Evolutionary conservation across 805 yeast species (phyloP).

Genomic region (Hanseniaspora nectarophila): DNA sequence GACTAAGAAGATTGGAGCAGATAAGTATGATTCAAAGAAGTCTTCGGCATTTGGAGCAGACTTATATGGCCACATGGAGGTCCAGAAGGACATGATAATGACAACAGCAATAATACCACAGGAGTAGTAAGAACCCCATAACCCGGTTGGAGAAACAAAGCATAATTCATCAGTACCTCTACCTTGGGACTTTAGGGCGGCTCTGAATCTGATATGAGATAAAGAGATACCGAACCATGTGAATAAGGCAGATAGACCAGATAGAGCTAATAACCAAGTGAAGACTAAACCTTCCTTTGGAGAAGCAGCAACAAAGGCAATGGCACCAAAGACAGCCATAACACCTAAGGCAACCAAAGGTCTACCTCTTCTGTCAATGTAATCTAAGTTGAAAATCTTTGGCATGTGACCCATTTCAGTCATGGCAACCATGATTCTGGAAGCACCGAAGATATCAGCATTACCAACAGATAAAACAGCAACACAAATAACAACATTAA

Average conservation of each 20-base stretch:
- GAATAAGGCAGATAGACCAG: slow-evolving; percentile 44
- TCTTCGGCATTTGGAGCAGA: slow-evolving; percentile 34
- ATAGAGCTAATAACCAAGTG: slow-evolving; percentile 51
- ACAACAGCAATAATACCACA: slow-evolving; percentile 42
- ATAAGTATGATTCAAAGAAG: slow-evolving; percentile 40
- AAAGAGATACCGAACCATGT: slow-evolving; percentile 46
- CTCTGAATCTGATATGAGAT: slow-evolving; percentile 43
- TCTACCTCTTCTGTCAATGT: slow-evolving; percentile 55
- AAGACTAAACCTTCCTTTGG: slow-evolving; percentile 43
- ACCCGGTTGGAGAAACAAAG: slow-evolving; percentile 51
- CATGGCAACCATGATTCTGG: slow-evolving; percentile 53
- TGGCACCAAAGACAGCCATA: slow-evolving; percentile 43
- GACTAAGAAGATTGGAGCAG: slow-evolving; percentile 50
- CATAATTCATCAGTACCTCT: slow-evolving; percentile 50
- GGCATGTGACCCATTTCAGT: slow-evolving; percentile 48
- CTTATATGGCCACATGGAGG: slow-evolving; percentile 59
- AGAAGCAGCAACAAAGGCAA: slow-evolving; percentile 48
- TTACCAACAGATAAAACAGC: slow-evolving; percentile 63
- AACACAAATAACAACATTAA: slow-evolving; percentile 56
- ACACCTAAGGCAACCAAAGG: slow-evolving; percentile 47
- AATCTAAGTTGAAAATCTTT: slow-evolving; percentile 43
- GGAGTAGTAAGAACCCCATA: slow-evolving; percentile 52
- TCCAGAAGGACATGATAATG: slow-evolving; percentile 64
- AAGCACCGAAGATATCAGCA: slow-evolving; percentile 54
- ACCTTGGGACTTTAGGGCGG: slow-evolving; percentile 45